These are phyloP conservation scores for Xerocomus brunneocitrinus DNA, from an alignment of 768 basidiomycete genomes.

Conservation along the genomic window DNA sequence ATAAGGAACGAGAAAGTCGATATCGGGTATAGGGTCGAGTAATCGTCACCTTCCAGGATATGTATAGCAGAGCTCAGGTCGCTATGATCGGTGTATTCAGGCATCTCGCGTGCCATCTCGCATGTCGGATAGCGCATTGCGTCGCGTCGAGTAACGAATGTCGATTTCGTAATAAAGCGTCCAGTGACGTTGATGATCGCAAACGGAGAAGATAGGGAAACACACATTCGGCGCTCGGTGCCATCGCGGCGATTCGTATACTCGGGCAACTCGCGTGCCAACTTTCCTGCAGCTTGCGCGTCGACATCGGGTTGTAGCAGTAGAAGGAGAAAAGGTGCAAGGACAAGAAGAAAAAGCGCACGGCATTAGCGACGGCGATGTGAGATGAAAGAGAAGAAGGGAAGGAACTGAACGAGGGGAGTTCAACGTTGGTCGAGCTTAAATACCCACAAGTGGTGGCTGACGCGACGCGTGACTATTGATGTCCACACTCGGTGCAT, in stretches of 20 bases:
- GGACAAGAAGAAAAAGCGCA: not conserved
- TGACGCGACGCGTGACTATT: not conserved
- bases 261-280: not conserved
- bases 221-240: too few relatives aligned
- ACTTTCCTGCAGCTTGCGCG: not conserved
- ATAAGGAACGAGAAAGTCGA: not conserved
- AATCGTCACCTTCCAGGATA: not conserved
- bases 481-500: not conserved
- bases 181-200: too few relatives aligned
- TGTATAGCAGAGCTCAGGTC: not conserved
- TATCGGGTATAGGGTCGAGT: not conserved
- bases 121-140: not conserved
- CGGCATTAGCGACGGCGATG: not conserved
- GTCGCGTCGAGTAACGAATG: not conserved
- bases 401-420: not conserved
- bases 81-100: not conserved
- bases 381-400: not conserved
- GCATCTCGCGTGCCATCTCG: not conserved
- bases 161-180: too few relatives aligned
- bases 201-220: not conserved
- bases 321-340: too few relatives aligned
- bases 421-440: not conserved
- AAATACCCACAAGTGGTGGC: not conserved
- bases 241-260: too few relatives aligned
- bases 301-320: not conserved